A percentile compares a stretch with the other conserved stretches of the same genome.
Evolutionary conservation across 345 rosid genomes (phyloP).

Genomic region (Rhizophora apiculata): DNA sequence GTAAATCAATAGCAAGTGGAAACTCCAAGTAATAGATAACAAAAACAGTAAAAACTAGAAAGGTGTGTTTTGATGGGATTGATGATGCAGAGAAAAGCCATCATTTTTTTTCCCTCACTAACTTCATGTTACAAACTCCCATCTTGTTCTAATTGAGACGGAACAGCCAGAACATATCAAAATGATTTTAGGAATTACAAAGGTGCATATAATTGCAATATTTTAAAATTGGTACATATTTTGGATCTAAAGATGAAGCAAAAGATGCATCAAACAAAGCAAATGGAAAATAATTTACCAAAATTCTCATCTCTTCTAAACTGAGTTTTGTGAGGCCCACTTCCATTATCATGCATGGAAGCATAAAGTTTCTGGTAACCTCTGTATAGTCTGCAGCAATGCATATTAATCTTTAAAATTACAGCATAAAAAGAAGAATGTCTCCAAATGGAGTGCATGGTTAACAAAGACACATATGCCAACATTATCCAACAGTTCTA

Average conservation of each 20-base stretch:
- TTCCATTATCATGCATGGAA: conserved; percentile 86
- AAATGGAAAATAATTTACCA: conserved; percentile 38
- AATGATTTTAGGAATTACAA: neutral
- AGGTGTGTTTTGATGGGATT: too few relatives aligned
- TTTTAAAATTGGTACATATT: neutral
- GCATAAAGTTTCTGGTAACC: conserved; percentile 85
- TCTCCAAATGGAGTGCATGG: neutral
- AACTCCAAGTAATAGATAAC: too few relatives aligned
- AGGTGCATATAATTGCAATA: neutral
- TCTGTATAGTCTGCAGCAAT: conserved; percentile 70
- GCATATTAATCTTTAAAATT: conserved; percentile 11
- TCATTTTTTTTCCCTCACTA: too few relatives aligned
- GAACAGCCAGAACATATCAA: too few relatives aligned
- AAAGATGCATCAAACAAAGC: neutral
- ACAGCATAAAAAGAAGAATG: conserved; percentile 7
- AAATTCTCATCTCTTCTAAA: conserved; percentile 90
- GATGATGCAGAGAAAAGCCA: too few relatives aligned
- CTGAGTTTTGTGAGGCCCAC: conserved; percentile 91
- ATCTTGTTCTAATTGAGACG: too few relatives aligned
- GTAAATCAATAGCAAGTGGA: too few relatives aligned
- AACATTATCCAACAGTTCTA: conserved; percentile 18
- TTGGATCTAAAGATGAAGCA: neutral
- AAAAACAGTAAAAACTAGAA: too few relatives aligned
- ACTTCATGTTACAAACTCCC: too few relatives aligned
- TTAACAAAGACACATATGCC: neutral